A percentile compares a stretch with the other conserved stretches of the same genome.
Conservation (phyloP, 2,329 filamentous ascomycete genomes). For the Cladophialophora yegresii region DNA sequence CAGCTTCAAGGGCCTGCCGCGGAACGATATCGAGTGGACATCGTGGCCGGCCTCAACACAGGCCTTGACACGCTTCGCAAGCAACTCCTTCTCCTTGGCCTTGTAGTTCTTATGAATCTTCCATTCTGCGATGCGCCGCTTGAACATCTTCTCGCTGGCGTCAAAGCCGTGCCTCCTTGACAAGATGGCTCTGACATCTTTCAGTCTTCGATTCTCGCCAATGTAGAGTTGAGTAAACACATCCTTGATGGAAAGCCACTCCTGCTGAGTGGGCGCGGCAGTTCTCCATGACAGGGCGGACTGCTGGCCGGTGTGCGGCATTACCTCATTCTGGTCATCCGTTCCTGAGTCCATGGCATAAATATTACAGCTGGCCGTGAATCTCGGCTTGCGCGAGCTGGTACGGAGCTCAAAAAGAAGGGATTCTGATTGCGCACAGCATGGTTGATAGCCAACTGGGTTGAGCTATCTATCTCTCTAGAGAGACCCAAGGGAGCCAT, state of each 20-base stretch:
- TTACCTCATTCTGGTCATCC: background rate
- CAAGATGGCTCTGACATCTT: constrained; percentile 28
- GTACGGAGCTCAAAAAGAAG: background rate
- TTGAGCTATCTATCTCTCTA: background rate
- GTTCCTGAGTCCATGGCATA: constrained; percentile 3
- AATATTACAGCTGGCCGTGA: background rate
- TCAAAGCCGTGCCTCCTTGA: constrained; percentile 28
- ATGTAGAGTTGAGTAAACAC: constrained; percentile 31
- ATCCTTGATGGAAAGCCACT: constrained; percentile 30
- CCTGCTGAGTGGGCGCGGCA: constrained; percentile 20
- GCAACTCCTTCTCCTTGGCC: constrained; percentile 26
- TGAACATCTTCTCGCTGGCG: constrained; percentile 33
- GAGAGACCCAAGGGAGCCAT: background rate
- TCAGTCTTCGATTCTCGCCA: constrained; percentile 26
- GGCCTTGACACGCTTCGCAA: constrained; percentile 26
- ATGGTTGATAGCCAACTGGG: background rate
- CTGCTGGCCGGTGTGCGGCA: background rate
- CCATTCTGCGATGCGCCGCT: constrained; percentile 29
- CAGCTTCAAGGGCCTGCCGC: constrained; percentile 27
- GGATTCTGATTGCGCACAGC: background rate
- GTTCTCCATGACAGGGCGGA: constrained; percentile 10
- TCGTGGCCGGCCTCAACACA: constrained; percentile 26
- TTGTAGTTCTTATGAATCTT: constrained; percentile 33
- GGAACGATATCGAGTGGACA: constrained; percentile 26
- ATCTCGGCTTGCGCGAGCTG: background rate